A percentile compares a stretch with the other conserved stretches of the same genome.
phyloP scores from a whole-genome alignment of 768 basidiomycete genomes.

The Pholiota molesta region DNA sequence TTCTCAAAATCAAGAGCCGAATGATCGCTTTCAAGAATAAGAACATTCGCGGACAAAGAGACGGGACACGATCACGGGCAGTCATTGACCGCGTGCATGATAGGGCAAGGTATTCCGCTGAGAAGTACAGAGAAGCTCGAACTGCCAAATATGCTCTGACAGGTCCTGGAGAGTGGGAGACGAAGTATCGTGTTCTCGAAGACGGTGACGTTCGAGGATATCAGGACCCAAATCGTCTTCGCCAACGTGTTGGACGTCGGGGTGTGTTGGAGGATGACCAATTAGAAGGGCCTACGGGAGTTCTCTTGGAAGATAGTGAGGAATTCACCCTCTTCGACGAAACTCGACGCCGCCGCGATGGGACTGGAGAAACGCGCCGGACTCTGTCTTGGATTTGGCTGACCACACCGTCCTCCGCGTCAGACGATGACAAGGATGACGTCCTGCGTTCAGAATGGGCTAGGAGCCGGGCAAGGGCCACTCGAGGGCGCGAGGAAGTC shows the following conservation, averaged over 20 bases:
- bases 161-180: slow-evolving; percentile 22
- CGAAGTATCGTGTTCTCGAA: slow-evolving; percentile 13
- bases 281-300: neutral
- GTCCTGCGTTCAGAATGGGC: neutral
- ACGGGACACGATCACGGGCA: slow-evolving; percentile 23
- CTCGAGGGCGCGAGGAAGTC: neutral
- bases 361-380: neutral
- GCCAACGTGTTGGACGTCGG: neutral
- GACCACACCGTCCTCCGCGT: neutral
- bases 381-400: neutral
- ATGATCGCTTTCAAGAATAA: slow-evolving; percentile 25
- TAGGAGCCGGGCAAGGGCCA: neutral
- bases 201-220: neutral
- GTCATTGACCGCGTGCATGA: slow-evolving; percentile 24
- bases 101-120: slow-evolving; percentile 4
- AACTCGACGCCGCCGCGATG: neutral
- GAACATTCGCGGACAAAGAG: slow-evolving; percentile 25
- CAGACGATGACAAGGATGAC: neutral
- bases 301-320: neutral
- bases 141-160: slow-evolving; percentile 15
- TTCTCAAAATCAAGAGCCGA: slow-evolving; percentile 23
- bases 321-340: neutral
- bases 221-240: neutral
- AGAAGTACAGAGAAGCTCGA: slow-evolving; percentile 21
- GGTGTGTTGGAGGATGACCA: slow-evolving; percentile 8